These are phyloP conservation scores for Acephala macrosclerotiorum DNA, from an alignment of 2,329 filamentous ascomycete species.

Conservation along the genomic window DNA sequence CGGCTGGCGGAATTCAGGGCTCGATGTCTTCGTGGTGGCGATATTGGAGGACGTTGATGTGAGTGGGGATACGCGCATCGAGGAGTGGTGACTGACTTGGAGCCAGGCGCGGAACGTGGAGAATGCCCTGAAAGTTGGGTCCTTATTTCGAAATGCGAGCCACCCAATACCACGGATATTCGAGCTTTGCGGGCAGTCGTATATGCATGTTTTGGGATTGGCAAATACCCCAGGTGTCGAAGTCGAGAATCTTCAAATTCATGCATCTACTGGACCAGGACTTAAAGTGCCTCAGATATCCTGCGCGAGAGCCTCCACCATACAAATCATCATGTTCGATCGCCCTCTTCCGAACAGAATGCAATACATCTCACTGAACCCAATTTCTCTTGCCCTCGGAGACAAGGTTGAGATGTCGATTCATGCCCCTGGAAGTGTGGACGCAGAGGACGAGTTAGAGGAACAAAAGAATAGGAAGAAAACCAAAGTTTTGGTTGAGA, in stretches of 20 bases:
- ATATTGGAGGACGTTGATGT: constrained; percentile 93
- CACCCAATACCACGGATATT: constrained; percentile 84
- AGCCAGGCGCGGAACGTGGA: constrained; percentile 72
- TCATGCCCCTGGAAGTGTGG: constrained; percentile 61
- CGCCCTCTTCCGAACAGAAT: constrained; percentile 85
- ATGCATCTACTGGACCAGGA: constrained; percentile 61
- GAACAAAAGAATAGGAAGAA: constrained; percentile 64
- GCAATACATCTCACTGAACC: constrained; percentile 94
- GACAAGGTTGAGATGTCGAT: constrained; percentile 64
- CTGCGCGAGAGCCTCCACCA: constrained; percentile 73
- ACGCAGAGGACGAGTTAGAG: constrained; percentile 76
- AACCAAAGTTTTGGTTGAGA: constrained; percentile 76
- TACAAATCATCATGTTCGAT: constrained; percentile 91
- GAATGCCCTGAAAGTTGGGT: constrained; percentile 82
- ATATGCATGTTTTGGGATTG: constrained; percentile 85
- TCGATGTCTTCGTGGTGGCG: constrained; percentile 89
- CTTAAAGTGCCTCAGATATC: constrained; percentile 73
- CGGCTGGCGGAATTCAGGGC: constrained; percentile 91
- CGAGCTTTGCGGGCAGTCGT: constrained; percentile 81
- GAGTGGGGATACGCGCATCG: constrained; percentile 44
- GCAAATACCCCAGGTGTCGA: constrained; percentile 68
- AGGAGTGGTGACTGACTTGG: constrained; percentile 36
- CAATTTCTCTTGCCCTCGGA: constrained; percentile 85
- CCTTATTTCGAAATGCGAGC: constrained; percentile 81
- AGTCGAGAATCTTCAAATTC: constrained; percentile 75